Percentiles rank a stretch among this genome's conserved stretches.
Conservation (phyloP, 2,329 filamentous ascomycete species). For the Beauveria medogensis region DNA sequence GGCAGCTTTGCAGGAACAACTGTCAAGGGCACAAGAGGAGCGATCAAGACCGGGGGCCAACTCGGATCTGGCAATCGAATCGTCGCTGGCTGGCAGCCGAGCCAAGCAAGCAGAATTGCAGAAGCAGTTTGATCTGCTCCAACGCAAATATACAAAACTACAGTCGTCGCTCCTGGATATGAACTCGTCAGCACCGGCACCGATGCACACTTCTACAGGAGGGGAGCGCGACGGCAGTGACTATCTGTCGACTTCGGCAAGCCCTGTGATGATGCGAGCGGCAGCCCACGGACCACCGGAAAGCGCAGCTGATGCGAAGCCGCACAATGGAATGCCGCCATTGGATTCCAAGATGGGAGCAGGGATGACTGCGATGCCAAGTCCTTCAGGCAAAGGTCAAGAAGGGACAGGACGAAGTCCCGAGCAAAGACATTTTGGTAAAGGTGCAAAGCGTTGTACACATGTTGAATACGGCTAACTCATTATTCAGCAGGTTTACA, state of each 20-base stretch:
- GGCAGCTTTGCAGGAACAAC: constrained; percentile 34
- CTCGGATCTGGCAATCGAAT: constrained; percentile 33
- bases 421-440: constrained; percentile 36
- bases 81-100: constrained; percentile 41
- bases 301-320: constrained; percentile 28
- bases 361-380: constrained; percentile 24
- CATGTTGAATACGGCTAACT: not conserved
- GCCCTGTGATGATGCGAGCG: constrained; percentile 29
- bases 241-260: constrained; percentile 28
- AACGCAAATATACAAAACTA: constrained; percentile 43
- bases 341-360: constrained; percentile 26
- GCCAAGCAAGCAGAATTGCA: constrained; percentile 47
- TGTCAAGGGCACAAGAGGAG: constrained; percentile 31
- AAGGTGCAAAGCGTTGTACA: not conserved
- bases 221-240: constrained; percentile 24
- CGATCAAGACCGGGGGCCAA: constrained; percentile 19
- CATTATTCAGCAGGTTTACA: constrained; percentile 37
- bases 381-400: constrained; percentile 20
- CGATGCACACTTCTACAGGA: constrained; percentile 12
- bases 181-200: constrained; percentile 26
- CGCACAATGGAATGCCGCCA: constrained; percentile 36
- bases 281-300: constrained; percentile 34
- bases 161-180: constrained; percentile 43
- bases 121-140: constrained; percentile 41
- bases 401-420: constrained; percentile 23